These are phyloP conservation scores for Fusarium odoratissimum DNA, from an alignment of 2,329 filamentous ascomycete genomes.

Conservation along the genomic window DNA sequence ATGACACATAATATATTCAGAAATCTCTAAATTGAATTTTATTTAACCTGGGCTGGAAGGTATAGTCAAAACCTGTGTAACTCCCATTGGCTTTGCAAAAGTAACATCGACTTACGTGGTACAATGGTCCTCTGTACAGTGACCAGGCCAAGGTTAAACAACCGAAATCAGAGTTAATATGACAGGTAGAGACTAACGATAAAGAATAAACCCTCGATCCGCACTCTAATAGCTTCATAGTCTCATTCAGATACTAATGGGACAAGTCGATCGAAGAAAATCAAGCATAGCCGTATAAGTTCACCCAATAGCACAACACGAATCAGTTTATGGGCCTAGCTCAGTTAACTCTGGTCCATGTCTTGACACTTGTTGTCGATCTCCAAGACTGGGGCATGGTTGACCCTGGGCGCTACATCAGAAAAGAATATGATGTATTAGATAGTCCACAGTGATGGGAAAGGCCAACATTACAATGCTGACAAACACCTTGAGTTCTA, in stretches of 20 bases:
- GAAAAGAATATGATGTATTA: not conserved
- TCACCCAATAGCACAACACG: constrained; percentile 39
- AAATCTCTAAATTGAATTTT: not conserved
- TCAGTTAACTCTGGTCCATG: constrained; percentile 10
- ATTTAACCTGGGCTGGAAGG: not conserved
- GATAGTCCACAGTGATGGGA: not conserved
- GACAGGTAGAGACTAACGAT: not conserved
- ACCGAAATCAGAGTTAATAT: not conserved
- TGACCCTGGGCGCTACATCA: not conserved
- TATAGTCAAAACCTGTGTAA: not conserved
- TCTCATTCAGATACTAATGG: not conserved
- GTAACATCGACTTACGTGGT: not conserved
- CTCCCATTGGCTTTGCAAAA: not conserved
- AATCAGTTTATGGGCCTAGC: constrained; percentile 34
- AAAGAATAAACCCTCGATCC: not conserved
- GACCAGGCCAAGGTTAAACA: not conserved
- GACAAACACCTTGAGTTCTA: not conserved
- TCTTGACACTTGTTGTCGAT: constrained; percentile 16
- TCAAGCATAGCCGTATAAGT: not conserved
- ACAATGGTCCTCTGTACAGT: not conserved
- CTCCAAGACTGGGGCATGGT: not conserved
- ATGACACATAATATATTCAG: not conserved
- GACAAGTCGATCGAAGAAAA: not conserved
- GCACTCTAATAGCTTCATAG: not conserved
- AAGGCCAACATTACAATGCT: not conserved